Percentiles rank a stretch among this genome's conserved stretches.
Evolutionary conservation across 495 filamentous ascomycete genomes (phyloP).

Genomic region (Annulohypoxylon moriforme): DNA sequence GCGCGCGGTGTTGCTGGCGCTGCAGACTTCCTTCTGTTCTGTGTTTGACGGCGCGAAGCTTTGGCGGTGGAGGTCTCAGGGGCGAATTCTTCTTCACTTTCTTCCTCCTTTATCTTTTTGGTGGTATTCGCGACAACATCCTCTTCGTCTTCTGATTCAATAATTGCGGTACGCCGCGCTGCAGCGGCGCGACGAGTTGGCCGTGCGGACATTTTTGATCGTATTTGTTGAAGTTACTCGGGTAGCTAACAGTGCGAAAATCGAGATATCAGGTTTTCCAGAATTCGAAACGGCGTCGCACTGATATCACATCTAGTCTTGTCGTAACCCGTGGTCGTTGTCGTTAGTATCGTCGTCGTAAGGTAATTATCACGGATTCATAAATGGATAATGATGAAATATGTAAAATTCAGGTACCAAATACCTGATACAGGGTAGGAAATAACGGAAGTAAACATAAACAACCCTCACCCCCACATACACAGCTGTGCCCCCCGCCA

Average conservation of each 20-base stretch:
- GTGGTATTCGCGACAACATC: conserved; percentile 70
- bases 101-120: conserved; percentile 66
- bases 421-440: not conserved
- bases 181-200: conserved; percentile 77
- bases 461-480: conserved; percentile 36
- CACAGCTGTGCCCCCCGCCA: not conserved
- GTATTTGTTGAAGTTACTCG: not conserved
- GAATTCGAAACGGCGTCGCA: not conserved
- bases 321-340: not conserved
- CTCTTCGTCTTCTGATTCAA: conserved; percentile 78
- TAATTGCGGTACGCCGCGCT: conserved; percentile 72
- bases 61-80: conserved; percentile 69
- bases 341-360: not conserved
- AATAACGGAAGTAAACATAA: conserved; percentile 53
- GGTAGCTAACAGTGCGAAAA: not conserved
- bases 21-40: conserved; percentile 66
- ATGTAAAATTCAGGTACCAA: conserved; percentile 10
- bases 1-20: conserved; percentile 51
- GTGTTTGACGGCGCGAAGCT: conserved; percentile 51
- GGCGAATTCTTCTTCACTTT: conserved; percentile 83
- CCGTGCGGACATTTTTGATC: conserved; percentile 68
- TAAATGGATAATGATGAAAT: conserved; percentile 1
- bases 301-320: not conserved
- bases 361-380: not conserved
- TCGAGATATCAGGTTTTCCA: not conserved